Conservation (phyloP, 352 stramenopile genomes). For the Pythium apleroticum region DNA sequence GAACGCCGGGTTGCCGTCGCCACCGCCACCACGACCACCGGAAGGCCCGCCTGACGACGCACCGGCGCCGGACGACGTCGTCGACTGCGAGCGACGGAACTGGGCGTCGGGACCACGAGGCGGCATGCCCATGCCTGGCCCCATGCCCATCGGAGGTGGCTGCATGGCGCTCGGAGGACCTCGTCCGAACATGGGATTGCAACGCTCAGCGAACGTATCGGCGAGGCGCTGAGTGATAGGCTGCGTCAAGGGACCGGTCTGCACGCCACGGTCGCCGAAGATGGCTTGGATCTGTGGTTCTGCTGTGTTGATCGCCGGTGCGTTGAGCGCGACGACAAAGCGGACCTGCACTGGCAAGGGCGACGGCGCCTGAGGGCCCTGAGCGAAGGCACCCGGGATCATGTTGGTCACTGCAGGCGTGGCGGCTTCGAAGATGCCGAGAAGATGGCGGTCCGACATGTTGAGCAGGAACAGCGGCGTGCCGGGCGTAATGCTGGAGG, state of each 20-base stretch:
- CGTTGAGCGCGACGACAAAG: constrained; percentile 70
- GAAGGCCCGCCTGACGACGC: constrained; percentile 17
- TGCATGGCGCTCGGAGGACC: constrained; percentile 33
- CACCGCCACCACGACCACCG: constrained; percentile 15
- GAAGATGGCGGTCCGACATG: constrained; percentile 77
- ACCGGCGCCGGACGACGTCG: constrained; percentile 11
- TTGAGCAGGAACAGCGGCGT: constrained; percentile 87
- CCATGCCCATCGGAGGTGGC: constrained; percentile 26
- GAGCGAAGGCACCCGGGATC: constrained; percentile 74
- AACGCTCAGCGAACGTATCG: constrained; percentile 74
- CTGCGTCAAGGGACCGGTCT: constrained; percentile 61
- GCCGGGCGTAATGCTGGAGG: constrained; percentile 65
- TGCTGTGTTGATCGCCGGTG: constrained; percentile 61
- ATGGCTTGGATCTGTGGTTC: constrained; percentile 76
- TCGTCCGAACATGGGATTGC: constrained; percentile 40
- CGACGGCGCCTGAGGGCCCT: constrained; percentile 51
- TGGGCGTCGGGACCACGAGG: constrained; percentile 10
- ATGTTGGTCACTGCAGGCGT: constrained; percentile 74
- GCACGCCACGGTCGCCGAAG: constrained; percentile 57
- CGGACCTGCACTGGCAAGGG: constrained; percentile 75
- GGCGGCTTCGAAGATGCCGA: constrained; percentile 85
- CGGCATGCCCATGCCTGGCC: constrained; percentile 16
- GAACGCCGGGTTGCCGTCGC: constrained; percentile 30
- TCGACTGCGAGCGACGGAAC: constrained; percentile 14
- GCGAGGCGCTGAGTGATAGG: constrained; percentile 66